These are phyloP conservation scores for Senna tora DNA, from an alignment of 306 rosid genomes.

Conservation along the genomic window DNA sequence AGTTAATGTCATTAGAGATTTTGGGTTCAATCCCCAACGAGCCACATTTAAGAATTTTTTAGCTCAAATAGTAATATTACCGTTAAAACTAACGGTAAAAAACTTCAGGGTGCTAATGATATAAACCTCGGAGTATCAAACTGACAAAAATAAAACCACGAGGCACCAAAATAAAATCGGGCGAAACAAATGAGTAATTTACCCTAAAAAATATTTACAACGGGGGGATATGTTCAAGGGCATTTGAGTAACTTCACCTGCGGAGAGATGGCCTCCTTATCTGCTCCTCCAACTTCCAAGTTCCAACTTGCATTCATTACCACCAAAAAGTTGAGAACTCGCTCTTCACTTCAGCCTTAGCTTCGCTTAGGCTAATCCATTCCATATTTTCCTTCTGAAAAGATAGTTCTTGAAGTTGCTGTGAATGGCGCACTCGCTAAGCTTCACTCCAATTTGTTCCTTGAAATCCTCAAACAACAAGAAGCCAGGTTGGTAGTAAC, in stretches of 20 bases:
- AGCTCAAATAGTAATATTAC: no score
- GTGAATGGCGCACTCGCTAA: slow-evolving; percentile 66
- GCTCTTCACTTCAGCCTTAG: slow-evolving; percentile 31
- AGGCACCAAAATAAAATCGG: no score
- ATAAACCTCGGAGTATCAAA: no score
- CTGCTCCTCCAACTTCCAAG: slow-evolving; percentile 40
- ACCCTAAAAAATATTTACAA: no score
- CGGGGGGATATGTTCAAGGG: slow-evolving; percentile 42
- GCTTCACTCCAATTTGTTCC: slow-evolving; percentile 62
- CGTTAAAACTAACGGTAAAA: no score
- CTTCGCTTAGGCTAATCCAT: slow-evolving; percentile 25
- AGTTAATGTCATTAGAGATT: no score
- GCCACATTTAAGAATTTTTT: no score
- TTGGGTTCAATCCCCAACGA: no score
- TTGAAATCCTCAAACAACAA: slow-evolving; percentile 61
- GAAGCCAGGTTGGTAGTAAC: slow-evolving; percentile 73
- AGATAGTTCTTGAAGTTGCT: not conserved
- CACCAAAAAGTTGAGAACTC: slow-evolving; percentile 15
- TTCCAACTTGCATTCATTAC: slow-evolving; percentile 22
- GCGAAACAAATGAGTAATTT: no score
- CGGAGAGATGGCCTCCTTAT: slow-evolving; percentile 47
- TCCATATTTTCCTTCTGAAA: slow-evolving; percentile 11
- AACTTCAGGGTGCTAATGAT: no score
- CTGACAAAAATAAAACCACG: no score
- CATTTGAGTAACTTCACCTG: slow-evolving; percentile 36